Evolutionary conservation across 805 yeast species (phyloP).

Genomic region (Saccharomycopsis lassenensis): DNA sequence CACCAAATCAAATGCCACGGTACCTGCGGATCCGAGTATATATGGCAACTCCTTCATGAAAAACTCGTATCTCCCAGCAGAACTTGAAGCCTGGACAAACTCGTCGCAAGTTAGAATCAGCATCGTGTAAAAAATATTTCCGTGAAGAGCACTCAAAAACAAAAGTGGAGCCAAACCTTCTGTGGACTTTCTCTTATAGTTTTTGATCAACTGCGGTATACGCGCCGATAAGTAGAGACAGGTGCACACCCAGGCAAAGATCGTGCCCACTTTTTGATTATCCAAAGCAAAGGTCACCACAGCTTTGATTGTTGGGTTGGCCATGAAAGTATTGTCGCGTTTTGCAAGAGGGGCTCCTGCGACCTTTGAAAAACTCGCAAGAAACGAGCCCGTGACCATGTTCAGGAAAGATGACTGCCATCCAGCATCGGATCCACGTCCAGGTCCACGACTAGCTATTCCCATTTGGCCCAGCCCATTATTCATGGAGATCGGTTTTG

Average conservation of each 20-base stretch:
- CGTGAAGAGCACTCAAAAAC: conserved; percentile 68
- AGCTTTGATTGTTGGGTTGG: not conserved
- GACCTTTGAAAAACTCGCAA: conserved; percentile 16
- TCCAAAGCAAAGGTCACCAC: conserved; percentile 3
- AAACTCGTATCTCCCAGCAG: conserved; percentile 27
- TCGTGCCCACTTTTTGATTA: conserved; percentile 28
- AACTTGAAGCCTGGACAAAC: conserved; percentile 27
- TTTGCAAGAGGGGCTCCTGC: conserved; percentile 9
- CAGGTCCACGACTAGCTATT: too few species aligned
- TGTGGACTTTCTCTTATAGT: conserved; percentile 69
- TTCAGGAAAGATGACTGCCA: conserved; percentile 13
- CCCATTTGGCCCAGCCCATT: too few species aligned
- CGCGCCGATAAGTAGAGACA: conserved; percentile 66
- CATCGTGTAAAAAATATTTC: conserved; percentile 66
- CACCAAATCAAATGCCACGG: conserved; percentile 63
- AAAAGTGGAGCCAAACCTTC: conserved; percentile 76
- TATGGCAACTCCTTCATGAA: conserved; percentile 68
- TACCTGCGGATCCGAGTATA: conserved; percentile 77
- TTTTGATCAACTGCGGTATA: conserved; percentile 75
- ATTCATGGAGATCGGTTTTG: not conserved
- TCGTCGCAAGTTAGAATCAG: conserved; percentile 62
- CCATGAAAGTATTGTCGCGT: not conserved
- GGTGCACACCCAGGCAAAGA: conserved; percentile 75
- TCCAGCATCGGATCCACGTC: too few species aligned
- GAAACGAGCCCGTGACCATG: conserved; percentile 16